Evolutionary conservation across 305 asterid species (phyloP), one percentile per base, ranked within the genome.

Genomic region (Striga hermonthica): DNA sequence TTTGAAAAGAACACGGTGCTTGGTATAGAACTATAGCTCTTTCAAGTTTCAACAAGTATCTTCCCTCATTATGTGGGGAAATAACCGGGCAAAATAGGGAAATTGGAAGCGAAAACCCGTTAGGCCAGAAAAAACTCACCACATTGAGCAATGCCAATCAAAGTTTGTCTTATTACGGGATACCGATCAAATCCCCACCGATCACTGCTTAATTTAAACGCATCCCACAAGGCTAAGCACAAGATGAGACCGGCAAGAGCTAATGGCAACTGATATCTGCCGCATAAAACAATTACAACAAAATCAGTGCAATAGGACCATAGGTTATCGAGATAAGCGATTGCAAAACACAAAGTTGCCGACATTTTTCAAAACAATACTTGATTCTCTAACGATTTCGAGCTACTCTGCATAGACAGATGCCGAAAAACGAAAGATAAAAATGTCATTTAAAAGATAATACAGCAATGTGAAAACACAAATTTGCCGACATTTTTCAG

Each of bases 191-290:
- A 70, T 12, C 84, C 84, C 88, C 90, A 89, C 3, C 70, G 79
- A 56, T 84, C 90, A 65, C 83, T 80, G 45, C 83, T 76, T 71
- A 78, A 78, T 62, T 73, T 84, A 37, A 89, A 83, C 36, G 64
- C 79, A 57, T 92, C 98, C 98, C 98, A 92, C 53, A 92, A 80
- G 1, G 86, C 96, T 74, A 92, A 78, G 73, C 93, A 80, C 57
- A 81, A 75, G 38, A 92, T 49, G 70, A 89, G 72, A 53, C 98
- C 98, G 53, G 79, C 69, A 61, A 92, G 93, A 6, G 97, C 93
- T 44, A 83, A 1, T 5, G 96, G 97, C 80, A 85, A 75, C 68
- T 92, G 95, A 77, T 92, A 92, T 85, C 97, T 92, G 79, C 28
- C 59, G 62, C 57, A 57, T 62, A 69, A 22, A 28, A 61, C 15